Percentiles rank a stretch among this genome's conserved stretches.
Conservation (phyloP, 1,139 yeast species). For the Geotrichum histeridarum region DNA sequence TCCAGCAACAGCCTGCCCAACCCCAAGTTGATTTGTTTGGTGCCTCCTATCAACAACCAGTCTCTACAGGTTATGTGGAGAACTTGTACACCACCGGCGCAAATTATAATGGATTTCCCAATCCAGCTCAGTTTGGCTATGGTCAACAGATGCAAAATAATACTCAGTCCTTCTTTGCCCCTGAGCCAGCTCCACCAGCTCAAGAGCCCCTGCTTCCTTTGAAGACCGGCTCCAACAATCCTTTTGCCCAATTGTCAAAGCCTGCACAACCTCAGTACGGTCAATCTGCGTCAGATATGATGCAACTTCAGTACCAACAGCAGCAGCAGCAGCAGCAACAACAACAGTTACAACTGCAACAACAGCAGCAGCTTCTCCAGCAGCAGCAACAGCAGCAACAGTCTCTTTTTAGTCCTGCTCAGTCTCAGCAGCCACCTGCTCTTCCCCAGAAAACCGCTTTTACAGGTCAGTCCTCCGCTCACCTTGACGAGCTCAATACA, state of each 20-base stretch:
- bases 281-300: slow-evolving; percentile 20
- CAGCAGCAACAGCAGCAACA: slow-evolving; percentile 34
- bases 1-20: slow-evolving; percentile 25
- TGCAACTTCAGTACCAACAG: slow-evolving; percentile 20
- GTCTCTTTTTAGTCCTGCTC: neutral
- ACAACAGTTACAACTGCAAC: slow-evolving; percentile 35
- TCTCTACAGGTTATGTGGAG: slow-evolving; percentile 51
- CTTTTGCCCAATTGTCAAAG: slow-evolving; percentile 57
- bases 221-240: slow-evolving; percentile 83
- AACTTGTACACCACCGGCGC: slow-evolving; percentile 40
- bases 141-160: slow-evolving; percentile 40
- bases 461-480: slow-evolving; percentile 30
- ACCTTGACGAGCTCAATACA: slow-evolving; percentile 68
- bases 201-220: slow-evolving; percentile 50
- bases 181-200: slow-evolving; percentile 27
- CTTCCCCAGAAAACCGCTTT: slow-evolving; percentile 1
- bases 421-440: slow-evolving; percentile 21
- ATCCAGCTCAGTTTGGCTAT: slow-evolving; percentile 35
- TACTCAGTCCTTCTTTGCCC: slow-evolving; percentile 37
- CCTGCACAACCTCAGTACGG: neutral
- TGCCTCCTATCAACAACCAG: slow-evolving; percentile 39
- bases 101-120: slow-evolving; percentile 30
- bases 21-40: slow-evolving; percentile 34
- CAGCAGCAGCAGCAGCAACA: slow-evolving; percentile 34
- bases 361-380: slow-evolving; percentile 32